Percentiles rank a stretch among this genome's conserved stretches.
Conservation (phyloP, 1,284 basidiomycete species). For the Acaromyces ingoldii region DNA sequence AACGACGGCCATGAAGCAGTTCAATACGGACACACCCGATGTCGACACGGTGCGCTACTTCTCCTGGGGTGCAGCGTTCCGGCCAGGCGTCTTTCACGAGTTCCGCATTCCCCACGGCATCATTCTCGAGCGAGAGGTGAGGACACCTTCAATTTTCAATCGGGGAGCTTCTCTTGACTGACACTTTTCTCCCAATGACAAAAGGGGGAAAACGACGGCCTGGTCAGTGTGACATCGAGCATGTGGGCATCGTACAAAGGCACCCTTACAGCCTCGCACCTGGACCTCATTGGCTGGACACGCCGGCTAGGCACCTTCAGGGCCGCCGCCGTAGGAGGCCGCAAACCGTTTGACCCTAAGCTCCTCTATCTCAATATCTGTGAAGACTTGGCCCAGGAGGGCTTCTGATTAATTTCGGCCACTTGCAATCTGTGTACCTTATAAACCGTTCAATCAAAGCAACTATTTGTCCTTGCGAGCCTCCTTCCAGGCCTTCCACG, state of each 20-base stretch:
- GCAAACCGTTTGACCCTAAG: constrained; percentile 10
- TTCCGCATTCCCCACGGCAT: constrained; percentile 71
- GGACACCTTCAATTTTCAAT: too few relatives aligned
- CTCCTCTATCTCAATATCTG: constrained; percentile 11
- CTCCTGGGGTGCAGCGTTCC: constrained; percentile 85
- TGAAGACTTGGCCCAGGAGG: constrained; percentile 14
- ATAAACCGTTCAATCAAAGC: too few relatives aligned
- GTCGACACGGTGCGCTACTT: constrained; percentile 74
- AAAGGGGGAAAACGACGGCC: constrained; percentile 69
- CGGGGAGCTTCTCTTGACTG: too few relatives aligned
- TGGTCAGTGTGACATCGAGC: constrained; percentile 75
- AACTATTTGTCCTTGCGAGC: too few relatives aligned
- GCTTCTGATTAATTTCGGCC: too few relatives aligned
- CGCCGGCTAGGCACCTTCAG: neutral
- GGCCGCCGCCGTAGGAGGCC: constrained; percentile 1
- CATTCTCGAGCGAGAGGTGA: constrained; percentile 79
- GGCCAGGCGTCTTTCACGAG: constrained; percentile 55
- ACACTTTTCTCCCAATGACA: too few relatives aligned
- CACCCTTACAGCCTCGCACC: constrained; percentile 85
- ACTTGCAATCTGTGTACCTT: too few relatives aligned
- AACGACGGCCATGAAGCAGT: constrained; percentile 74
- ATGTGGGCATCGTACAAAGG: constrained; percentile 68
- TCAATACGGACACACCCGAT: constrained; percentile 79
- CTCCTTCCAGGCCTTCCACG: constrained; percentile 24
- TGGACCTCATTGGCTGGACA: constrained; percentile 63